Base-by-base conservation (phyloP, 257 asterid genomes). In the Solanum infundibuliforme region DNA sequence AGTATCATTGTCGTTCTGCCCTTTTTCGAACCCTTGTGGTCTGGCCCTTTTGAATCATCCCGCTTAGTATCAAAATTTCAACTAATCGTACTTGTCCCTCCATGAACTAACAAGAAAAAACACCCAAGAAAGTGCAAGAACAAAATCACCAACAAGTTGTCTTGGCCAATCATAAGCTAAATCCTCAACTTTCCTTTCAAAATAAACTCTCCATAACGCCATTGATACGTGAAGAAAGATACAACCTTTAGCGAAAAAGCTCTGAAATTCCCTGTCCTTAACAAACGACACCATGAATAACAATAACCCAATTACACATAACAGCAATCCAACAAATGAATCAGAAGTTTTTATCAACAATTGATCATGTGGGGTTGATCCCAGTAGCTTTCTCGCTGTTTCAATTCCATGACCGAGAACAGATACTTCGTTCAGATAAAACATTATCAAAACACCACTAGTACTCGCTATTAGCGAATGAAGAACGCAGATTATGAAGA, bases 231-330 rank as follows among this genome's bases (percentile, higher is more conserved):
- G 98, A 85, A 95, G 92, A 39, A 89, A 72, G 5, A 92, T 73
- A 34, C 94, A 92, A 5, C 97, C 98, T 69, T 92, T 91, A 0
- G 97, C 97, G 36, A 94, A 94, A 90, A 93, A 89, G 86, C 93
- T 89, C 86, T 94, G 98, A 39, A 94, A 94, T 12, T 93, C 96
- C 85, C 92, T 88, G 71, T 95, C 97, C 90, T 93, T 91, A 2
- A 95, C 94, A 88, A 93, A 93, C 16, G 95, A 93, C 84, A 93
- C 98, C 98, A 94, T 94, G 85, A 93, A 92, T 87, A 94, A 85
- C 88, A 93, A 81, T 39, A 89, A 89, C 83, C 96, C 96, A 77
- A 93, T 91, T 79, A 87, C 89, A 81, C 94, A 91, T 89, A 94
- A 86, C 36, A 94, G 93, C 92, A 94, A 87, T 36, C 96, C 97